Evolutionary conservation across 345 rosid genomes (phyloP), one percentile per base, ranked within the genome.

Genomic region (Anastatica hierochuntica): DNA sequence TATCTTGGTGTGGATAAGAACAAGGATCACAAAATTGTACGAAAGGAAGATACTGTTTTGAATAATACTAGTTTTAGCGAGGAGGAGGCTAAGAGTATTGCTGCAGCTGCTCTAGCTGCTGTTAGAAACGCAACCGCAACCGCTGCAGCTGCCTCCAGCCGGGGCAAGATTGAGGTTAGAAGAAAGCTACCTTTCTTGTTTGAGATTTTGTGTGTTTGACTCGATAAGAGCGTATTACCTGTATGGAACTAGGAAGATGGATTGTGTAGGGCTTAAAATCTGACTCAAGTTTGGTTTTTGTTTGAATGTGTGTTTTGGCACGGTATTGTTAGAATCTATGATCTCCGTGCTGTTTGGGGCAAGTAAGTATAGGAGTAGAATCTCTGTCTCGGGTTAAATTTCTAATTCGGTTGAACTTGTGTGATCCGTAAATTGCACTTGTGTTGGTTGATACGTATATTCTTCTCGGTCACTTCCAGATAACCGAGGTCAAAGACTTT

Each of bases 51-150:
- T 43, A 19, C 4, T 7, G 53, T 45, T 43, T 8, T 18, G 51
- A 73, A 65, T 60, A 71, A 44, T 65, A 61, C 49, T 24, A 62
- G 50, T 24, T 53, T 61, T 10, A 61, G 69, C 58, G n/a, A n/a
- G n/a, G 92, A 80, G 51, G 85, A 84, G 58, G 76, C 88, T 53
- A 84, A 69, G 76, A 79, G 50, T 59, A 43, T 82, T 55, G 95
- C 95, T 13, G 83, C 90, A n/a, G 89, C 96, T 44, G 98, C 96
- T 49, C 76, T 90, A 20, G 76, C 87, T 56, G 98, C 98, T 1
- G 89, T 84, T 24, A 80, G 66, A 77, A 83, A 79, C 53, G 92
- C 90, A 35, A 69, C 90, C 26, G 95, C 85, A 53, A 72, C 83
- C 3, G 85, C 82, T 5, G 83, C 78, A 21, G 81, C 78, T 39